Conservation (phyloP, 176 grass and related monocot genomes). For the Juncus inflexus region DNA sequence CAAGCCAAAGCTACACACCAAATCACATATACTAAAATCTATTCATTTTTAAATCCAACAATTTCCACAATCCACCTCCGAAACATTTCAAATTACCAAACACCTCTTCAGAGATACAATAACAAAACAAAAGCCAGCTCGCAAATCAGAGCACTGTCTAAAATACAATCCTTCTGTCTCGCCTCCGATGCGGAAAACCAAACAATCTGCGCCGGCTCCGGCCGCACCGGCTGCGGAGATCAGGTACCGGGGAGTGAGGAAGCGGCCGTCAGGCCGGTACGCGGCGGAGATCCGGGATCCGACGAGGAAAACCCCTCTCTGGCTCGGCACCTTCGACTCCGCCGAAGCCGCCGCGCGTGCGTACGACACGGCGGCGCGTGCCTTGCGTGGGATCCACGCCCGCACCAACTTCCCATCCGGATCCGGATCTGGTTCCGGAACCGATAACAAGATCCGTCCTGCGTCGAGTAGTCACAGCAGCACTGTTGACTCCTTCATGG, state of each 20-base stretch:
- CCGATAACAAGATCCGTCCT: conserved; percentile 5
- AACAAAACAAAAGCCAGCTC: background rate
- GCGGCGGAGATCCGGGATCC: conserved; percentile 89
- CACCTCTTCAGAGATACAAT: background rate
- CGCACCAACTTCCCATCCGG: conserved; percentile 51
- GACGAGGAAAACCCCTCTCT: conserved; percentile 56
- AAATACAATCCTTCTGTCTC: background rate
- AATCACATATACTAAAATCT: background rate
- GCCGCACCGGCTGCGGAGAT: conserved; percentile 40
- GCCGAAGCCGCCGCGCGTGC: conserved; percentile 74
- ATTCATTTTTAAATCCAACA: background rate
- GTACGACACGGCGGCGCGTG: conserved; percentile 66
- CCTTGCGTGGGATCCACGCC: conserved; percentile 49
- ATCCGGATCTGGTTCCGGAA: background rate
- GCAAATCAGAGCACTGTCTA: background rate
- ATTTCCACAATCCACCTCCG: background rate
- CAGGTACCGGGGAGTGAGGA: conserved; percentile 57
- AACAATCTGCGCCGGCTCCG: background rate
- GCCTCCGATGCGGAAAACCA: too few relatives aligned
- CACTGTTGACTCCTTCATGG: conserved; percentile 73
- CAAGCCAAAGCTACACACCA: conserved; percentile 12
- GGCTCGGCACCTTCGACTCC: conserved; percentile 74
- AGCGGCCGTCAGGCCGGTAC: conserved; percentile 62
- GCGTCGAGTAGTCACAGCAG: conserved; percentile 72
- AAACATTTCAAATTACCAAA: background rate